A percentile compares a stretch with the other conserved stretches of the same genome.
phyloP scores from a whole-genome alignment of 352 stramenopile genomes.

The Pythium sp. region DNA sequence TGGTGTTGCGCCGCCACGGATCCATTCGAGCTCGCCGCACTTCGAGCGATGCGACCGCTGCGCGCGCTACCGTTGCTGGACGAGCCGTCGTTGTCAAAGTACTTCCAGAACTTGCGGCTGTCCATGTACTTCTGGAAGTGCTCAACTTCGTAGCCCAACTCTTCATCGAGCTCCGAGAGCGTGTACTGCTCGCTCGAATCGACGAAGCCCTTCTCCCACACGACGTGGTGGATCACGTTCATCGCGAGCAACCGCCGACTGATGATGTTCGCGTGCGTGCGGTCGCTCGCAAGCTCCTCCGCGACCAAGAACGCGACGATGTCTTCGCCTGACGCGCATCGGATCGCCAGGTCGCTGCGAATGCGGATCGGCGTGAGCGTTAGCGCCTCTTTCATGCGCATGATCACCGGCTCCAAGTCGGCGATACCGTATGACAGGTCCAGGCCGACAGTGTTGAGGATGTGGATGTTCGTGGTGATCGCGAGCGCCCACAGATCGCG shows the following conservation, averaged over 20 bases:
- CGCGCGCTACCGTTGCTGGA: slow-evolving; percentile 24
- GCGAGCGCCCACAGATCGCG: slow-evolving; percentile 70
- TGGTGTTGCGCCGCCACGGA: neutral
- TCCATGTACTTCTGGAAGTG: slow-evolving; percentile 85
- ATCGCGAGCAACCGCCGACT: slow-evolving; percentile 66
- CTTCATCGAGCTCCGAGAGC: slow-evolving; percentile 54
- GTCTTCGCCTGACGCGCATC: slow-evolving; percentile 61
- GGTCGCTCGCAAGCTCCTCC: slow-evolving; percentile 49
- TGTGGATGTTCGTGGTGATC: slow-evolving; percentile 62
- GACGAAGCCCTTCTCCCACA: slow-evolving; percentile 84
- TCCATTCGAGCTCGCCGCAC: slow-evolving; percentile 26
- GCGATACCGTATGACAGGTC: slow-evolving; percentile 48
- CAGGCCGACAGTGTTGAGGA: slow-evolving; percentile 41
- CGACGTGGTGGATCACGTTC: slow-evolving; percentile 83
- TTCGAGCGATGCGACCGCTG: slow-evolving; percentile 23
- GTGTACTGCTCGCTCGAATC: slow-evolving; percentile 74
- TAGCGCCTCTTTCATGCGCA: slow-evolving; percentile 52
- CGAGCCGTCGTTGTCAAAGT: slow-evolving; percentile 40
- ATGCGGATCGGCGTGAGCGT: slow-evolving; percentile 65
- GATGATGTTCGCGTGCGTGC: slow-evolving; percentile 49
- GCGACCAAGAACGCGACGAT: slow-evolving; percentile 68
- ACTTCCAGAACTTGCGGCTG: slow-evolving; percentile 79
- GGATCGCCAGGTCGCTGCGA: slow-evolving; percentile 55
- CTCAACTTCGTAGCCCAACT: slow-evolving; percentile 61
- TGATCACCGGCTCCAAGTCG: slow-evolving; percentile 56